Evolutionary conservation across 2,329 filamentous ascomycete genomes (phyloP).

Genomic region (Gliomastix tumulicola): DNA sequence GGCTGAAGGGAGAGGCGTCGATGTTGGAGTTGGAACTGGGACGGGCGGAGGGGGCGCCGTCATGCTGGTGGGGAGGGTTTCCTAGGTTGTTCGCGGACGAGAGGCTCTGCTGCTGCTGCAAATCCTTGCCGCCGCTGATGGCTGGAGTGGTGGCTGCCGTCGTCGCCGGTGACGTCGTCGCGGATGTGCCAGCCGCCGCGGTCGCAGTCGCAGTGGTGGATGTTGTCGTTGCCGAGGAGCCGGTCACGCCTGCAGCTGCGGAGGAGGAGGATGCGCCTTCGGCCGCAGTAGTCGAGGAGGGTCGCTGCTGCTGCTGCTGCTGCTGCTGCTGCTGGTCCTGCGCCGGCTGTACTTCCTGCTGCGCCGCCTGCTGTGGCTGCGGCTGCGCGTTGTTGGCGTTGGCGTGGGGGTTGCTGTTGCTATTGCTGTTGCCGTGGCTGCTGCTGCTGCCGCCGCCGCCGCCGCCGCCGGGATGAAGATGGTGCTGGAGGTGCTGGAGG

Average conservation of each 20-base stretch:
- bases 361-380: constrained; percentile 11
- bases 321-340: constrained; percentile 30
- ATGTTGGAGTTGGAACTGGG: too few species aligned
- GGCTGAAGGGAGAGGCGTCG: constrained; percentile 8
- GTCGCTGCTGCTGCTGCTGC: background rate
- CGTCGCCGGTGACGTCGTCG: background rate
- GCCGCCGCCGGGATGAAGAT: too few species aligned
- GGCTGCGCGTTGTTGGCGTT: constrained; percentile 31
- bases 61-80: constrained; percentile 43
- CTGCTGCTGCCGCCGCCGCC: constrained; percentile 8
- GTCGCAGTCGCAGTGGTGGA: too few species aligned
- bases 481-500: too few species aligned
- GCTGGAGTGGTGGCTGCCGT: background rate
- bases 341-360: constrained; percentile 32
- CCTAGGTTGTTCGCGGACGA: constrained; percentile 81
- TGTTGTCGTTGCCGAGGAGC: too few species aligned
- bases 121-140: background rate
- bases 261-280: background rate
- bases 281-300: background rate
- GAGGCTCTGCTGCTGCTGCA: constrained; percentile 49
- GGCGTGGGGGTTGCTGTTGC: constrained; percentile 53
- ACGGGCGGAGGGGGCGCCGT: too few species aligned
- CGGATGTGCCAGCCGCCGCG: background rate
- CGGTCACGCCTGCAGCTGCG: background rate
- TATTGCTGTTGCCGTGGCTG: constrained; percentile 8